phyloP scores from a whole-genome alignment of 2,329 filamentous ascomycete genomes.

The Blastomyces parvus region DNA sequence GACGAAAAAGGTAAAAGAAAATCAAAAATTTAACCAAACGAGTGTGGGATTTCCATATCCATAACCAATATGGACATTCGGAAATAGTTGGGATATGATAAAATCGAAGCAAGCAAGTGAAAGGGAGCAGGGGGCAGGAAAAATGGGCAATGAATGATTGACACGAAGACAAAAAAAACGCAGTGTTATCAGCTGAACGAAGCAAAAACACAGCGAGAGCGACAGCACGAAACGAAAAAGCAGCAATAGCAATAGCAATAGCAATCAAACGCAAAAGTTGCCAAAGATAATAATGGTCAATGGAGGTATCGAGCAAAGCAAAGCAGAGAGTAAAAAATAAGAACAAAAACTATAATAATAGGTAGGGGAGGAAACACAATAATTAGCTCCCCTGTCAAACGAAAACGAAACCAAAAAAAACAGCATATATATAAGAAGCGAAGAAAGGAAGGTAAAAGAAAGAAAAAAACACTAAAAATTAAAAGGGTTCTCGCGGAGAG shows the following conservation, averaged over 20 bases:
- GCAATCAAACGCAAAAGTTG: neutral
- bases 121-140: neutral
- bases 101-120: neutral
- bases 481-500: constrained; percentile 8
- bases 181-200: neutral
- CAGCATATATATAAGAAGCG: constrained; percentile 2
- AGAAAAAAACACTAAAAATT: constrained; percentile 1
- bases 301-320: constrained; percentile 4
- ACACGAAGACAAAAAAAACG: neutral
- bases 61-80: neutral
- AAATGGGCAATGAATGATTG: constrained; percentile 5
- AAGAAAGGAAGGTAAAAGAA: neutral
- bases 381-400: constrained; percentile 1
- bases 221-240: constrained; percentile 1
- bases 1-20: neutral
- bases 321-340: neutral
- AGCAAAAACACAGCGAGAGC: neutral
- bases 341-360: too few relatives aligned
- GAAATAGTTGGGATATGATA: neutral
- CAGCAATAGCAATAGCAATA: constrained; percentile 2
- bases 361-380: neutral
- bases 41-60: neutral
- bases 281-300: neutral
- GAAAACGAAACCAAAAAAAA: too few relatives aligned
- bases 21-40: neutral